Percentiles rank a stretch among this genome's conserved stretches.
Conservation (phyloP, 768 basidiomycete genomes). For the Boletus tylopilopsis region DNA sequence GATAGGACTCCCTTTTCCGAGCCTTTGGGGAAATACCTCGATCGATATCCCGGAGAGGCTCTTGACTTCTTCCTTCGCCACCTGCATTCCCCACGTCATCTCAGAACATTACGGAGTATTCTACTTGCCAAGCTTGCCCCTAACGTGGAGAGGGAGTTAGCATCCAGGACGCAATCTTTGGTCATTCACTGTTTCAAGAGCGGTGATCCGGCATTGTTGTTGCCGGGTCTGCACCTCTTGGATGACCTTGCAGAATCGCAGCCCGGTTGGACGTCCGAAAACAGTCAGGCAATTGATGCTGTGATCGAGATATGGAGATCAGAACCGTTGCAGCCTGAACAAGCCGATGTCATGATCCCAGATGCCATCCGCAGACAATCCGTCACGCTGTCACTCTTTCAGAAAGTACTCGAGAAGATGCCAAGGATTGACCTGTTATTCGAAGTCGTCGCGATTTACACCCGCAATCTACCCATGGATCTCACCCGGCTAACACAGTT, state of each 20-base stretch:
- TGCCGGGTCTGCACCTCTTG: constrained; percentile 74
- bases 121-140: constrained; percentile 78
- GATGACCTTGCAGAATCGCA: constrained; percentile 68
- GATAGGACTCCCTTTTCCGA: constrained; percentile 89
- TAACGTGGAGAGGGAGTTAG: constrained; percentile 64
- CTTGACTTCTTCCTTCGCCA: constrained; percentile 80
- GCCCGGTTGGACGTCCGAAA: constrained; percentile 68
- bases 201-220: constrained; percentile 45
- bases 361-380: constrained; percentile 58
- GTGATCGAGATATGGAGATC: constrained; percentile 70
- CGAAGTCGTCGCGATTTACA: constrained; percentile 79
- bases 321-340: constrained; percentile 45
- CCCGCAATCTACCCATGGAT: constrained; percentile 78
- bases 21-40: constrained; percentile 85
- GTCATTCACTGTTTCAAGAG: constrained; percentile 49
- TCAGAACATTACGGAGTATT: constrained; percentile 82
- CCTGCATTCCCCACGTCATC: constrained; percentile 71
- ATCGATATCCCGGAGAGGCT: constrained; percentile 85
- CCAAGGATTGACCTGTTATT: constrained; percentile 86
- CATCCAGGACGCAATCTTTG: constrained; percentile 53
- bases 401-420: constrained; percentile 61
- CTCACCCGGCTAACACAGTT: constrained; percentile 75
- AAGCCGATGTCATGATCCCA: constrained; percentile 38
- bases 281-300: constrained; percentile 63
- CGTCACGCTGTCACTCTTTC: constrained; percentile 74